Evolutionary conservation across 2,329 filamentous ascomycete genomes (phyloP), one percentile per base, ranked within the genome.

Genomic region (Colletotrichum noveboracense): DNA sequence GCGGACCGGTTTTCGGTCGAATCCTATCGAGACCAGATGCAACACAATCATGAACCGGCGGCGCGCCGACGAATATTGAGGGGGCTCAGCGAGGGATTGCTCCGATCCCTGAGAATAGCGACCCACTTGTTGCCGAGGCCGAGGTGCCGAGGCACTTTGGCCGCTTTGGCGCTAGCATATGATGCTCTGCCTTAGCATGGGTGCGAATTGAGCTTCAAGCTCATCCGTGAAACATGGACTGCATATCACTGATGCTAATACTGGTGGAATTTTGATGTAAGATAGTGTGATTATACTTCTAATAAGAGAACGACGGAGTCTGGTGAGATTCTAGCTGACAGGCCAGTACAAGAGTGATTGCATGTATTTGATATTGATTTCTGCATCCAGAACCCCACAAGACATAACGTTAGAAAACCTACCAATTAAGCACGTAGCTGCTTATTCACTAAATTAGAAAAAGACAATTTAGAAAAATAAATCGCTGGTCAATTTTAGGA

Each of bases 61-160:
- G 10, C n/a, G 43, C 43, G n/a, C n/a, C 43, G 43, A 52, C 18
- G n/a, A 52, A 13, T 52, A 12, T 52, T n/a, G n/a, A 21, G 10
- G 43, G 21, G 43, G 43, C 43, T 52, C 43, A 52, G 43, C 43
- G 43, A 21, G 43, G 43, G 43, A 74, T 64, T 43, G 13, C 58
- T 21, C 60, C 21, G n/a, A 56, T 32, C 58, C 71, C 64, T 72
- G 56, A 28, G 43, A 18, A 43, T 6, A 5, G 18, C 3, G 52
- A 28, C 64, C 73, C 73, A 52, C 58, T 48, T 68, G 8, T 48
- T 68, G 43, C 70, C 64, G 69, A 58, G 67, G 56, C 70, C 70
- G 70, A 75, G 73, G 73, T 75, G 48, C 70, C 70, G 67, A 64
- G 73, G 73, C 70, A 58, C 7, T 28, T 36, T 36, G n/a, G 32